phyloP scores from a whole-genome alignment of 2,329 filamentous ascomycete species.

The Shiraia sp. region DNA sequence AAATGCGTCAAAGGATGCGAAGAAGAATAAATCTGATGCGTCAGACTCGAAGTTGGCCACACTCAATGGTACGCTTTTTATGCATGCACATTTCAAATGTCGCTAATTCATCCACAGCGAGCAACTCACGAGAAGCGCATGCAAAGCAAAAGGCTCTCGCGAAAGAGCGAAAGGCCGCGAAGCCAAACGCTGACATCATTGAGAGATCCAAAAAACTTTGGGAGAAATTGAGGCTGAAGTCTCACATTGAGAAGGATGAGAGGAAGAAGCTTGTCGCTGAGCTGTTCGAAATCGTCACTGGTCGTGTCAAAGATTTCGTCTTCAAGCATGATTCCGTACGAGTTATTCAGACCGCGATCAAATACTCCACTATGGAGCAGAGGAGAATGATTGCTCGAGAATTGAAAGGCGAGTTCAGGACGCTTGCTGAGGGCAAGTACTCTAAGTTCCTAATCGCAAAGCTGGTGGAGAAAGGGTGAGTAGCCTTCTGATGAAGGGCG shows the following conservation, averaged over 20 bases:
- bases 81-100: not conserved
- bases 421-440: constrained; percentile 91
- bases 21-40: constrained; percentile 25
- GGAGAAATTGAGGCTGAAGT: constrained; percentile 91
- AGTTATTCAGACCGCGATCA: constrained; percentile 94
- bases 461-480: constrained; percentile 77
- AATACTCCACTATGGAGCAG: constrained; percentile 87
- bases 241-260: constrained; percentile 88
- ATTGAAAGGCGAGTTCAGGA: constrained; percentile 79
- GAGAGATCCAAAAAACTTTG: constrained; percentile 93
- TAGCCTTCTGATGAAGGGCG: not conserved
- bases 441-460: constrained; percentile 98
- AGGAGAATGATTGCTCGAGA: constrained; percentile 84
- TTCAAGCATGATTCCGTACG: constrained; percentile 98
- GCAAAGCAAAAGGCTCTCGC: constrained; percentile 88
- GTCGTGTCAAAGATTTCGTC: constrained; percentile 90
- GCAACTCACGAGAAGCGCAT: constrained; percentile 82
- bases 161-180: constrained; percentile 86
- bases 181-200: constrained; percentile 89
- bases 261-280: constrained; percentile 83
- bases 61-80: constrained; percentile 28
- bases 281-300: constrained; percentile 88
- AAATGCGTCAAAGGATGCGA: constrained; percentile 24
- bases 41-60: constrained; percentile 28
- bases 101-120: constrained; percentile 54